Base-by-base conservation (phyloP, 768 basidiomycete genomes). In the Strobilomyces dryophilus region DNA sequence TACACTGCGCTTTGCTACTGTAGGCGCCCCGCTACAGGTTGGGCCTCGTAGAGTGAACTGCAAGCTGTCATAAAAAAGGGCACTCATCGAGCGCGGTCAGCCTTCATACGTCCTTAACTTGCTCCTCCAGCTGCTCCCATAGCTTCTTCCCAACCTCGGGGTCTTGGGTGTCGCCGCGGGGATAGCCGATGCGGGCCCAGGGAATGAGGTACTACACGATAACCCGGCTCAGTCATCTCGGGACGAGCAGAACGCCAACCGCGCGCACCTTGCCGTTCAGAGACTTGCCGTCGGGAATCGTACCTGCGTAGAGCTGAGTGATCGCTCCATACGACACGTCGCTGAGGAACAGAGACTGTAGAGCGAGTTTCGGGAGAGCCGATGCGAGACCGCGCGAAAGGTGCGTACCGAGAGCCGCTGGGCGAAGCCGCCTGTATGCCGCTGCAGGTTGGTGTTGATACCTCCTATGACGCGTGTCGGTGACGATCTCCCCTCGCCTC, bases 261-360 rank as follows among this genome's bases (percentile, higher is more conserved):
- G n/a, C n/a, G 3, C 53, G 3, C 32, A 78, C 80, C 69, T 80
- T 76, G 26, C 81, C 80, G 35, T 74, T 76, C 26, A 80, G 55
- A 2, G 57, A 52, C 4, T 61, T 70, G 5, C 72, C 78, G 27
- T 73, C 75, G 0, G 69, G 61, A 0, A 71, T 62, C 1, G 80
- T 81, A 5, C 76, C 81, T 10, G 77, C 81, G 53, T 72, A 82
- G 0, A 82, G 60, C 49, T 74, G 78, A 1, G 78, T 81, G 17
- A 81, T 59, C 0, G 77, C 77, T 12, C 81, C 80, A 20, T 69
- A 66, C 1, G 68, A 49, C 0, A 69, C 63, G 15, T 73, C 68
- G 35, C 68, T 67, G 2, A 73, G 35, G 3, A 66, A 31, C 12
- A 31, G 0, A 31, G n/a, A 34, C 66, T 66, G 36, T 17, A 15